Conservation (phyloP, 768 basidiomycete genomes). For the Russula lepida region DNA sequence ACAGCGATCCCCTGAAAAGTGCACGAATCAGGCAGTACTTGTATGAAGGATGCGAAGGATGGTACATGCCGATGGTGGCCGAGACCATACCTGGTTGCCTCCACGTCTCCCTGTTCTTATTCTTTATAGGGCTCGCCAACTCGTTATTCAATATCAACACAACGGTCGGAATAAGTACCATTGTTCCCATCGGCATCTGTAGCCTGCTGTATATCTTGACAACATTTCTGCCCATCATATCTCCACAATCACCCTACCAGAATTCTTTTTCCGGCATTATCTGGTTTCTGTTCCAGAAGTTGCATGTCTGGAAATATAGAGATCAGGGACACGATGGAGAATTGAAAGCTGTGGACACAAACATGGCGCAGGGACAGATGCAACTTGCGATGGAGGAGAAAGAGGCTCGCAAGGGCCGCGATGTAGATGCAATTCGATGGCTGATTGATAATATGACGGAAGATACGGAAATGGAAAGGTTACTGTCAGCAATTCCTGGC, state of each 20-base stretch:
- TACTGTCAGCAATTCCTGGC: too few relatives aligned
- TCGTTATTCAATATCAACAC: background rate
- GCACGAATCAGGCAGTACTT: background rate
- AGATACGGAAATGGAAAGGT: too few relatives aligned
- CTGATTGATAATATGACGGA: too few relatives aligned
- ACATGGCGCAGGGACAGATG: conserved; percentile 3
- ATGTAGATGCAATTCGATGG: background rate
- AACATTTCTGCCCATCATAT: background rate
- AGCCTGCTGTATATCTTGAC: background rate
- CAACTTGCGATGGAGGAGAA: conserved; percentile 3
- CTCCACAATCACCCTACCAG: background rate
- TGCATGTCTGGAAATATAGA: background rate
- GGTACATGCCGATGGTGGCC: background rate
- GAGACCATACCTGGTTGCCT: background rate
- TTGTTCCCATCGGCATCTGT: background rate
- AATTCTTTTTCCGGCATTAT: background rate
- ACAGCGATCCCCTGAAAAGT: conserved; percentile 1
- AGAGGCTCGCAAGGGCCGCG: background rate
- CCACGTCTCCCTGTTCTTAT: background rate
- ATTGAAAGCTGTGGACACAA: background rate
- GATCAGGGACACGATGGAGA: background rate
- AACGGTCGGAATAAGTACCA: background rate
- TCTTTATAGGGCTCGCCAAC: background rate
- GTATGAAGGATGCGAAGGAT: background rate
- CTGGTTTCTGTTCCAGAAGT: background rate